Base-by-base conservation (phyloP, 352 stramenopile genomes). In the Phytopythium boreale region DNA sequence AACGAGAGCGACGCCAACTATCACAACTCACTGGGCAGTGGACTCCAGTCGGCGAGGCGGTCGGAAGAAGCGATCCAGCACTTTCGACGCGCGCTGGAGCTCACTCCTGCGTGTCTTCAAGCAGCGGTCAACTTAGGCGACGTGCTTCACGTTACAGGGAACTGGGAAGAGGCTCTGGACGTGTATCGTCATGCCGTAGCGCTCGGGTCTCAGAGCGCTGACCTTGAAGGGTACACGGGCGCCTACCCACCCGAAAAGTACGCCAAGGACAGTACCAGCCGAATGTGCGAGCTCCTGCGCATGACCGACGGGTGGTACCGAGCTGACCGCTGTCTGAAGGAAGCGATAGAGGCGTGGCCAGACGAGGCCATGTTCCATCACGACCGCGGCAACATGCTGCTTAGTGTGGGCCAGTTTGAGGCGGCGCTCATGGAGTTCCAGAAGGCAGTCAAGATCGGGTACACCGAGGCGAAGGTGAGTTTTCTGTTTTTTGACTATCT, bases 131-230 rank as follows among this genome's bases (percentile, higher is more conserved):
- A 81, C n/a, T 64, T 92, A n/a, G 85, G 80, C 0, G 59, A 80
- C 39, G 66, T 75, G 17, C 73, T 79, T 52, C 75, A 86, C 56
- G 59, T 64, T 9, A 55, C 75, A 20, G 75, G 73, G 12, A 72
- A 89, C 36, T 91, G 79, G 72, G 72, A 88, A 20, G 79, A 83
- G 24, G 80, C 83, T 0, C 58, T 92, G 50, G 67, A 75, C 20
- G 74, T 80, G 44, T 91, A 85, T 52, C 75, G 67, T 24, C 80
- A 76, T 56, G 74, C 88, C 34, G 75, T 78, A 0, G 67, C 17
- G 27, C 47, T 58, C 14, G 34, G n/a, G 4, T 62, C 56, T 20
- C 73, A 55, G 8, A 41, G 17, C 15, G 27, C 2, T 2, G 15
- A 4, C 12, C 49, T 37, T 7, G 49, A 37, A 7, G 49, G 49